phyloP scores from a whole-genome alignment of 768 basidiomycete species.

The Sarcodon aspratus region DNA sequence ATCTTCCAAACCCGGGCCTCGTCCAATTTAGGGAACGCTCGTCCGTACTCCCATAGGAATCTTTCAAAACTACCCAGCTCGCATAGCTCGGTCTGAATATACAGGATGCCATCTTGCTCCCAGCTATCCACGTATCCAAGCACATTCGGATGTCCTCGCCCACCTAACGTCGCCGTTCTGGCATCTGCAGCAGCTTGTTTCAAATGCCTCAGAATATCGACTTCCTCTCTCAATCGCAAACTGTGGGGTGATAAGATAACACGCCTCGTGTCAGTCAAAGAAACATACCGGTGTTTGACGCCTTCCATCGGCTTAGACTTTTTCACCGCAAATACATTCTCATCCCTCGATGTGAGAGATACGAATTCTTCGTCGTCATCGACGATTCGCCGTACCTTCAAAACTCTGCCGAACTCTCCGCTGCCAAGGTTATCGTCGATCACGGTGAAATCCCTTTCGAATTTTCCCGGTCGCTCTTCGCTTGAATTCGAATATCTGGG shows the following conservation, averaged over 20 bases:
- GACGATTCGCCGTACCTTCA: slow-evolving; percentile 67
- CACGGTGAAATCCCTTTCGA: slow-evolving; percentile 73
- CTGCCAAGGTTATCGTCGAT: slow-evolving; percentile 68
- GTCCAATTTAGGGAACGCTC: slow-evolving; percentile 71
- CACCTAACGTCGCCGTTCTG: slow-evolving; percentile 9
- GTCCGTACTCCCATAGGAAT: slow-evolving; percentile 89
- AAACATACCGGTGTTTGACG: slow-evolving; percentile 71
- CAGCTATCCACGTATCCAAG: slow-evolving; percentile 88
- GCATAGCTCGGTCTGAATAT: slow-evolving; percentile 92
- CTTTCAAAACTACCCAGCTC: slow-evolving; percentile 83
- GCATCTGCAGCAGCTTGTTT: slow-evolving; percentile 21
- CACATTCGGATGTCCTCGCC: slow-evolving; percentile 61
- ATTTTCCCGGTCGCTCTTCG: slow-evolving; percentile 49
- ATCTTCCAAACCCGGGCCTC: slow-evolving; percentile 97
- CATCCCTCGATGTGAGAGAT: slow-evolving; percentile 4
- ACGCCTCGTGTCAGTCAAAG: not conserved
- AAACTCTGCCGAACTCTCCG: slow-evolving; percentile 90
- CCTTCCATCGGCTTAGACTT: slow-evolving; percentile 91
- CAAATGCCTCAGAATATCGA: slow-evolving; percentile 81
- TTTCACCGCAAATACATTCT: slow-evolving; percentile 75
- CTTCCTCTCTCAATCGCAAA: slow-evolving; percentile 86
- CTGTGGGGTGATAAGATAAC: slow-evolving; percentile 24
- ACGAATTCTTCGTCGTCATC: slow-evolving; percentile 25
- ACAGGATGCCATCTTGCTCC: slow-evolving; percentile 85
- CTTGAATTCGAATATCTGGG: slow-evolving; percentile 12